A percentile compares a stretch with the other conserved stretches of the same genome.
Conservation (phyloP, 2,329 filamentous ascomycete species). For the Plectosphaerella plurivora region DNA sequence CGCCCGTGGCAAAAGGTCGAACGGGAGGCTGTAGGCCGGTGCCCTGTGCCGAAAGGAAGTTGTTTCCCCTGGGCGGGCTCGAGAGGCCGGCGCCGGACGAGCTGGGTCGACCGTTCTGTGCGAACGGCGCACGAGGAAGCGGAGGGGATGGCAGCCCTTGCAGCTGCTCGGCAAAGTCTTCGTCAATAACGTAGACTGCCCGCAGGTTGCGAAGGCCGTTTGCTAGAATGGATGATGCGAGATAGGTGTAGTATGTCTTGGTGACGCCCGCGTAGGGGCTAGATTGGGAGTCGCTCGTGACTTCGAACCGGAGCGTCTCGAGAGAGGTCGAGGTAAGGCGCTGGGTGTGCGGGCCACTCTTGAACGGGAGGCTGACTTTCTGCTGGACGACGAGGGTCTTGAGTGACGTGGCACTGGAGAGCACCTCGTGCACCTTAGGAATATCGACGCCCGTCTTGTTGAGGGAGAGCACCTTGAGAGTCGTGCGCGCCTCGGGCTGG, state of each 20-base stretch:
- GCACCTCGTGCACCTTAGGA: constrained; percentile 54
- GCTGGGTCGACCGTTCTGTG: constrained; percentile 29
- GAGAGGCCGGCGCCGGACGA: constrained; percentile 22
- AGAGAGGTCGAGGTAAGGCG: constrained; percentile 67
- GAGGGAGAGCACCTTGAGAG: constrained; percentile 65
- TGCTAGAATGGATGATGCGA: constrained; percentile 75
- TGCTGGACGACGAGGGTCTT: constrained; percentile 51
- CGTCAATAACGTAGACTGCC: constrained; percentile 81
- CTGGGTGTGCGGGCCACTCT: constrained; percentile 42
- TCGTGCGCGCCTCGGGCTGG: constrained; percentile 50
- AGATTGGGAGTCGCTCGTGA: constrained; percentile 55
- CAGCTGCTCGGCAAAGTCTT: constrained; percentile 75
- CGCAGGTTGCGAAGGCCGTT: constrained; percentile 69
- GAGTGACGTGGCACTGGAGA: constrained; percentile 54
- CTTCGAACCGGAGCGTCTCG: constrained; percentile 74
- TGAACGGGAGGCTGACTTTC: constrained; percentile 45
- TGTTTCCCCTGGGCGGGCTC: constrained; percentile 5
- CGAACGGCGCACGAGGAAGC: constrained; percentile 51
- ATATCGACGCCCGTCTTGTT: constrained; percentile 67
- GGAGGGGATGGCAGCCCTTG: constrained; percentile 64
- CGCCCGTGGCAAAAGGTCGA: constrained; percentile 15
- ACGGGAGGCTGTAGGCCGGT: constrained; percentile 17
- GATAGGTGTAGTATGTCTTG: constrained; percentile 74
- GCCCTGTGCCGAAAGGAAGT: neutral
- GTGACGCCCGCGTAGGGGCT: constrained; percentile 54